These are phyloP conservation scores for Gossypium trilobum DNA, from an alignment of 441 rosid species.

Conservation along the genomic window DNA sequence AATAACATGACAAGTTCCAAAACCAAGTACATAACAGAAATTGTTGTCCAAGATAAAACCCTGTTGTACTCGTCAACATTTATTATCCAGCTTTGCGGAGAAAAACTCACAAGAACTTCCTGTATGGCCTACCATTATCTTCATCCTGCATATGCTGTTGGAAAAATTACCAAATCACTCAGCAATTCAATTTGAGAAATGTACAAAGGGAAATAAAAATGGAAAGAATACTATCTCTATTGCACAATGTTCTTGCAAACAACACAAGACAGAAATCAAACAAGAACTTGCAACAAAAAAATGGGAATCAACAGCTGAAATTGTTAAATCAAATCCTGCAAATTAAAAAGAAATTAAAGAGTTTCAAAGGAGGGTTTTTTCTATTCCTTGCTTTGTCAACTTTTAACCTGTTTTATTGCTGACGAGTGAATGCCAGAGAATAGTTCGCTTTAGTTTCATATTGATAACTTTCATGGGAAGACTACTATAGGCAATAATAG, in stretches of 20 bases:
- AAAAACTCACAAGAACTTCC: constrained; percentile 44
- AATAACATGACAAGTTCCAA: not conserved
- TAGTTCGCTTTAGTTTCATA: not conserved
- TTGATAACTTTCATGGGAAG: not conserved
- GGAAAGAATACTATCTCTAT: not conserved
- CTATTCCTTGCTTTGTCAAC: not conserved
- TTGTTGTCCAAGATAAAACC: not conserved
- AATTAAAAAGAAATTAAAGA: not conserved
- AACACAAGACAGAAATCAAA: not conserved
- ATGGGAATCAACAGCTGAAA: not conserved
- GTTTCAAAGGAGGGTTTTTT: not conserved
- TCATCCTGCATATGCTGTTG: constrained; percentile 46
- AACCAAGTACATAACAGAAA: not conserved
- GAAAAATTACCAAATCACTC: not conserved
- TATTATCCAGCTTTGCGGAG: constrained; percentile 3
- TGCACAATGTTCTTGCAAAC: not conserved
- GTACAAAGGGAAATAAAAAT: not conserved
- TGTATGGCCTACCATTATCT: constrained; percentile 44
- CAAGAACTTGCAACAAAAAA: not conserved
- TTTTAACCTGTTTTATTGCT: not conserved
- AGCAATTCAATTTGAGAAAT: constrained; percentile 8
- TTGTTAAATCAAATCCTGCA: not conserved
- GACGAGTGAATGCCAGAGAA: not conserved
- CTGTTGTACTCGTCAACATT: constrained; percentile 1
- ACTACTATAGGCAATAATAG: not conserved